Percentiles rank a stretch among this genome's conserved stretches.
phyloP scores from a whole-genome alignment of 2,329 filamentous ascomycete species.

The Fusarium acutatum region DNA sequence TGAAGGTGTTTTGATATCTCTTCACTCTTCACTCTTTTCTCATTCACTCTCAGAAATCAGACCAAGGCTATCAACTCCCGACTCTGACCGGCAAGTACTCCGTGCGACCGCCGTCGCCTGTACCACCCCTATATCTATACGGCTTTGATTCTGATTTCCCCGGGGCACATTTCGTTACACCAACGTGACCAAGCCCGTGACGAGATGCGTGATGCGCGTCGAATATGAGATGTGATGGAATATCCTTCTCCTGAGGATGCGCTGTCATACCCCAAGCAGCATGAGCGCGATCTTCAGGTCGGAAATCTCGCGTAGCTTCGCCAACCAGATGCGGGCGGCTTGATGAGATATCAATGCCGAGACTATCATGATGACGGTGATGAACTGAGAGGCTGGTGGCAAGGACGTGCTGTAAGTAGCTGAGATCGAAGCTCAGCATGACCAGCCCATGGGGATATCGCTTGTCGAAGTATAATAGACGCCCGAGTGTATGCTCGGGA shows the following conservation, averaged over 20 bases:
- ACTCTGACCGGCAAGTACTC: not conserved
- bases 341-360: not conserved
- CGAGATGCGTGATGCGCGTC: constrained; percentile 15
- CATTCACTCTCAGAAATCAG: not conserved
- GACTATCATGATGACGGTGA: not conserved
- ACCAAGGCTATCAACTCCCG: not conserved
- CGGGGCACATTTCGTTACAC: constrained; percentile 23
- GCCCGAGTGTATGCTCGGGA: not conserved
- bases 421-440: not conserved
- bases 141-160: not conserved
- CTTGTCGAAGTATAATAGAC: not conserved
- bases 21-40: constrained; percentile 12
- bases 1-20: not conserved
- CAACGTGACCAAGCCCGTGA: constrained; percentile 24
- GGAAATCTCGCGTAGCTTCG: constrained; percentile 28
- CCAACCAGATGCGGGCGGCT: constrained; percentile 26
- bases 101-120: not conserved
- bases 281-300: constrained; percentile 16
- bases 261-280: constrained; percentile 30
- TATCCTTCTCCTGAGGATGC: not conserved
- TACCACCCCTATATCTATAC: not conserved
- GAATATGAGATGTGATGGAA: constrained; percentile 22
- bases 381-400: not conserved
- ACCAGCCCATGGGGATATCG: not conserved
- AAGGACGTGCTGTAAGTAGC: not conserved